A percentile compares a stretch with the other conserved stretches of the same genome.
phyloP scores from a whole-genome alignment of 441 rosid species.

The Mallotus japonicus region DNA sequence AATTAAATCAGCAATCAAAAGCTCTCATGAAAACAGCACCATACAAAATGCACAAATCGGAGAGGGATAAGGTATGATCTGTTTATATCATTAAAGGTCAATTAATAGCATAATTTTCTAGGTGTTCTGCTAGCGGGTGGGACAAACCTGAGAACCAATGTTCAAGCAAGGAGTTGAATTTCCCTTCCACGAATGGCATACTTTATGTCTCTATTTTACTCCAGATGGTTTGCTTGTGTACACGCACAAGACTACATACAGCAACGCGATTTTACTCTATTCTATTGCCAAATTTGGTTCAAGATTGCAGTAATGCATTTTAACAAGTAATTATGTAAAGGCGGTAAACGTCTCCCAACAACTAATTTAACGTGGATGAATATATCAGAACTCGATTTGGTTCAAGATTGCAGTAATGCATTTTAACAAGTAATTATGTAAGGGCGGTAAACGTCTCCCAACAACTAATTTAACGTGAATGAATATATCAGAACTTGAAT shows the following conservation, averaged over 20 bases:
- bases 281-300: no score
- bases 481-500: no score
- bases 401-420: background rate
- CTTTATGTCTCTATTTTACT: conserved; percentile 19
- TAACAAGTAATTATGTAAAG: no score
- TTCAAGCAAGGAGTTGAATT: conserved; percentile 35
- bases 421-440: no score
- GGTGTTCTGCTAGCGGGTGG: conserved; percentile 6
- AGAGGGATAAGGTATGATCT: background rate
- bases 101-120: background rate
- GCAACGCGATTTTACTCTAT: no score
- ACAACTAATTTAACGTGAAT: no score
- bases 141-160: conserved; percentile 10
- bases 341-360: no score
- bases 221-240: conserved; percentile 23
- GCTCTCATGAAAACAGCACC: background rate
- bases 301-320: background rate
- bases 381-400: no score
- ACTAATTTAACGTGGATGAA: no score
- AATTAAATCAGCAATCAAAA: no score
- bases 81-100: background rate
- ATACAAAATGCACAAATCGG: background rate
- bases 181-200: conserved; percentile 40
- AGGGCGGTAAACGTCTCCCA: no score
- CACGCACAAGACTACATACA: conserved; percentile 12